phyloP scores from a whole-genome alignment of 108 stramenopile genomes.

The Conticribra guillardii region DNA sequence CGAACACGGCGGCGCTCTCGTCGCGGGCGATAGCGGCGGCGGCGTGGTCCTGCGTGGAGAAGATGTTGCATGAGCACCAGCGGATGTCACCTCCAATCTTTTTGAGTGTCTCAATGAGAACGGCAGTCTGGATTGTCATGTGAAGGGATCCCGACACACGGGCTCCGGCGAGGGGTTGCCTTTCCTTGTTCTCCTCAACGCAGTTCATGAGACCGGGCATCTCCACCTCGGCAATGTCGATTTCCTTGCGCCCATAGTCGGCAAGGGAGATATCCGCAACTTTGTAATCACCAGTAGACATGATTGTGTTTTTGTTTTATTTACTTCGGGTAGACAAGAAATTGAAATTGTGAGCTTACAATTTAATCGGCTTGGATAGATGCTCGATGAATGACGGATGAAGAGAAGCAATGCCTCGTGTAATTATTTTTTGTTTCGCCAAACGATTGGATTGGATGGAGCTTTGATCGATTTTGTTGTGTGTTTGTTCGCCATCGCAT shows the following conservation, averaged over 20 bases:
- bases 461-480: too few species aligned
- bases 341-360: constrained; percentile 9
- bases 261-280: constrained; percentile 99
- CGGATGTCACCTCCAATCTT: constrained; percentile 96
- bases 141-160: constrained; percentile 98
- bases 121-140: constrained; percentile 99
- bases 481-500: too few species aligned
- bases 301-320: constrained; percentile 22
- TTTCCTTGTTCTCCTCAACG: constrained; percentile 88
- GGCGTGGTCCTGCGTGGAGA: constrained; percentile 99
- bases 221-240: constrained; percentile 98
- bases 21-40: constrained; percentile 99
- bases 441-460: too few species aligned
- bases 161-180: constrained; percentile 88
- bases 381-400: too few species aligned
- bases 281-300: constrained; percentile 98
- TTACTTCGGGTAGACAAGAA: not conserved
- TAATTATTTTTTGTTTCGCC: too few species aligned
- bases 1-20: constrained; percentile 97
- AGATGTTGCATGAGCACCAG: constrained; percentile 99
- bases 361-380: too few species aligned
- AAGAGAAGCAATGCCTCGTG: too few species aligned
- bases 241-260: constrained; percentile 99
- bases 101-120: constrained; percentile 99
- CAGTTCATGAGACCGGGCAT: constrained; percentile 99